Evolutionary conservation across 257 asterid genomes (phyloP).

Genomic region (Linderniella brevidens): DNA sequence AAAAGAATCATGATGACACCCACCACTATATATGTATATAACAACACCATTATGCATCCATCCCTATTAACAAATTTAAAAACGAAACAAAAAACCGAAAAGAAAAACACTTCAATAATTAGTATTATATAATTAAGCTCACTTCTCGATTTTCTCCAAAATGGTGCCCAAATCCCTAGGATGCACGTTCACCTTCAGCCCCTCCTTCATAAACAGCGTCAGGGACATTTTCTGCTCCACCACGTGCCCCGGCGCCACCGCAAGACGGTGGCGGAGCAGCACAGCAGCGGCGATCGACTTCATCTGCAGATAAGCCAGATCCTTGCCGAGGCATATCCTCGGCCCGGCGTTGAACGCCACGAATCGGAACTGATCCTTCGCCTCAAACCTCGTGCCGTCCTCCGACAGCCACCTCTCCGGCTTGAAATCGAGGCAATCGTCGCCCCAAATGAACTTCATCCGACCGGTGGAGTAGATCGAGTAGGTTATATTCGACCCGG

Average conservation of each 20-base stretch:
- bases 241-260: slow-evolving; percentile 28
- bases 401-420: slow-evolving; percentile 36
- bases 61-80: neutral
- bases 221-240: slow-evolving; percentile 41
- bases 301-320: slow-evolving; percentile 40
- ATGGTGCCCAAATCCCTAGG: slow-evolving; percentile 24
- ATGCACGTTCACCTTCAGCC: slow-evolving; percentile 26
- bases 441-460: slow-evolving; percentile 42
- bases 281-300: slow-evolving; percentile 38
- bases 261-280: slow-evolving; percentile 37
- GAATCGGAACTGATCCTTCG: slow-evolving; percentile 22
- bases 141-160: slow-evolving; percentile 15
- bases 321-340: slow-evolving; percentile 38
- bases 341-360: slow-evolving; percentile 47
- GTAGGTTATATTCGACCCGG: slow-evolving; percentile 30
- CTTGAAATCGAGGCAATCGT: slow-evolving; percentile 32
- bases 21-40: too few relatives aligned
- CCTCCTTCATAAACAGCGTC: slow-evolving; percentile 44
- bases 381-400: slow-evolving; percentile 21
- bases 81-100: too few relatives aligned
- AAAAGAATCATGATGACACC: too few relatives aligned
- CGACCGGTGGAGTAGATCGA: slow-evolving; percentile 40
- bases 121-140: too few relatives aligned
- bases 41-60: too few relatives aligned
- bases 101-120: too few relatives aligned